A percentile compares a stretch with the other conserved stretches of the same genome.
phyloP scores from a whole-genome alignment of 2,329 filamentous ascomycete species.

The Aureobasidium pullulans region DNA sequence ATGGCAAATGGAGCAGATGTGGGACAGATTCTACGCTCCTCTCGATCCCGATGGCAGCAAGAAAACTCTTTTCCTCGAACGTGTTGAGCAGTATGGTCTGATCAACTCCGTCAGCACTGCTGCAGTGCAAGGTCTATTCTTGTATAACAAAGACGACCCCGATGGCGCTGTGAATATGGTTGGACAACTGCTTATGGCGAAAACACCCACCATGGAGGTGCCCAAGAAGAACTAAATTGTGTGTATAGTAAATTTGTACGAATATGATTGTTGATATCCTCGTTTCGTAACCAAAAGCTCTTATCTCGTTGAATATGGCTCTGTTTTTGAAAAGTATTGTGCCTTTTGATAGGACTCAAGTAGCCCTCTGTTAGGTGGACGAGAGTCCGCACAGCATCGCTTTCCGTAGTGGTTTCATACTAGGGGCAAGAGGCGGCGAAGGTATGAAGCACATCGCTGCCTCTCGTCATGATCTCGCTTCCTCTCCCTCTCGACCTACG shows the following conservation, averaged over 20 bases:
- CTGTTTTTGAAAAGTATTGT: no score
- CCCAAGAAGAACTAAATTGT: background rate
- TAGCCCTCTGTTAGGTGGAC: no score
- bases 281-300: no score
- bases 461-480: no score
- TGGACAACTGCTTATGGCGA: constrained; percentile 21
- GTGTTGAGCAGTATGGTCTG: constrained; percentile 62
- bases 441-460: no score
- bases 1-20: constrained; percentile 79
- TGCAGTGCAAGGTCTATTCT: constrained; percentile 84
- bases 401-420: no score
- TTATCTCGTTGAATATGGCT: no score
- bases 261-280: background rate
- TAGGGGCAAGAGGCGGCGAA: no score
- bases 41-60: constrained; percentile 58
- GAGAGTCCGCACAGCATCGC: no score
- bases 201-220: constrained; percentile 6
- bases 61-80: constrained; percentile 61
- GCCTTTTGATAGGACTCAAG: no score
- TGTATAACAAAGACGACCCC: constrained; percentile 91
- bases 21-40: constrained; percentile 91
- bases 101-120: constrained; percentile 74
- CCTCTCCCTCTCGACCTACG: no score
- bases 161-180: constrained; percentile 63
- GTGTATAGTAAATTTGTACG: background rate